Percentiles rank a stretch among this genome's conserved stretches.
These are phyloP conservation scores for Clathrospora elynae DNA, from an alignment of 2,329 filamentous ascomycete species.

Conservation along the genomic window DNA sequence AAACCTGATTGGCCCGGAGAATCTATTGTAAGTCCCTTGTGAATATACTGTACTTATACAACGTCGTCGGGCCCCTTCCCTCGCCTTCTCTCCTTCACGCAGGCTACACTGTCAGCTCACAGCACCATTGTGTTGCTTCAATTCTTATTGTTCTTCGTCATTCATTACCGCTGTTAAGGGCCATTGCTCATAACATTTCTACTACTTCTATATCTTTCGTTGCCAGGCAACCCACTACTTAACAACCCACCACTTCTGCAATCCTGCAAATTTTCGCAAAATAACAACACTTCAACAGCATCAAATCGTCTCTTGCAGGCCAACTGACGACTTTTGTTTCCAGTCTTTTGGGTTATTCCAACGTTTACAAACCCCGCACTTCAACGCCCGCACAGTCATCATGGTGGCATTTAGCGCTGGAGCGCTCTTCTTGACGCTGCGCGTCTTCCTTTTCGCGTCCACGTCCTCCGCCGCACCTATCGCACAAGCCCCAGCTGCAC, in stretches of 20 bases:
- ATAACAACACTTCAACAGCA: constrained; percentile 16
- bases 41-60: constrained; percentile 40
- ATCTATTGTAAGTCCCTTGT: constrained; percentile 39
- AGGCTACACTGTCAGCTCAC: constrained; percentile 38
- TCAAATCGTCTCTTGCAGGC: constrained; percentile 33
- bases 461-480: constrained; percentile 39
- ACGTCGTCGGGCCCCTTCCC: constrained; percentile 23
- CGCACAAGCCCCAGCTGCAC: constrained; percentile 27
- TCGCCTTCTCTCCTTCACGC: constrained; percentile 36
- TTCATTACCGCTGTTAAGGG: constrained; percentile 35
- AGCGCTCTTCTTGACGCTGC: constrained; percentile 47
- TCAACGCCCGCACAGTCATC: constrained; percentile 33
- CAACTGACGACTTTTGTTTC: constrained; percentile 34
- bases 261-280: constrained; percentile 13
- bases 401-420: constrained; percentile 48
- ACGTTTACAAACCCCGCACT: constrained; percentile 20
- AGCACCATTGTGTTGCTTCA: constrained; percentile 36
- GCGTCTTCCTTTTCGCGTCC: constrained; percentile 41
- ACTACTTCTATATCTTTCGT: constrained; percentile 19
- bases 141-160: constrained; percentile 42
- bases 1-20: constrained; percentile 38
- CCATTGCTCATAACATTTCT: constrained; percentile 19
- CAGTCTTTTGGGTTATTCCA: constrained; percentile 29
- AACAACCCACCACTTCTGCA: constrained; percentile 14
- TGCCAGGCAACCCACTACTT: constrained; percentile 27